Percentiles rank a stretch among this genome's conserved stretches.
Evolutionary conservation across 1,139 yeast genomes (phyloP).

Genomic region (Pneumocystis carinii): DNA sequence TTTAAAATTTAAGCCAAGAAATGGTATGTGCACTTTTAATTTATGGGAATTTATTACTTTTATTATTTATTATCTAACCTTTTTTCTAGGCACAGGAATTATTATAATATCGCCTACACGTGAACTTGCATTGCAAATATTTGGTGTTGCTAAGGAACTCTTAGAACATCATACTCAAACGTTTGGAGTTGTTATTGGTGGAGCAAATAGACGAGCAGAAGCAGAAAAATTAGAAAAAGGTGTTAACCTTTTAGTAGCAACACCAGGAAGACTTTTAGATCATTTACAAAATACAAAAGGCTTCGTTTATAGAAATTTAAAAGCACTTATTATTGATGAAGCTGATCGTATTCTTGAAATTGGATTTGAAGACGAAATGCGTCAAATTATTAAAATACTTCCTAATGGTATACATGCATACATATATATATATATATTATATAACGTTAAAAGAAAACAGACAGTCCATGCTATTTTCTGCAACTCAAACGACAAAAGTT

Average conservation of each 20-base stretch:
- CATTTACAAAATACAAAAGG: slow-evolving; percentile 93
- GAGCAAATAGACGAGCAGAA: slow-evolving; percentile 94
- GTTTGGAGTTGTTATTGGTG: slow-evolving; percentile 92
- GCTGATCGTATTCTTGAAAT: slow-evolving; percentile 82
- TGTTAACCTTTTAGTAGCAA: slow-evolving; percentile 82
- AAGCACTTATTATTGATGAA: slow-evolving; percentile 88
- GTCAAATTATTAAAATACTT: slow-evolving; percentile 80
- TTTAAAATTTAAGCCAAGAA: slow-evolving; percentile 77
- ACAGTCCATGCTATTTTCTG: slow-evolving; percentile 93
- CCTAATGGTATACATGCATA: slow-evolving; percentile 35
- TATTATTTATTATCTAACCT: neutral
- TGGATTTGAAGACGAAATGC: slow-evolving; percentile 98
- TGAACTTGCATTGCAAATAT: slow-evolving; percentile 88
- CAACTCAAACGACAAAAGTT: slow-evolving; percentile 96
- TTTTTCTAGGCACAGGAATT: slow-evolving; percentile 43
- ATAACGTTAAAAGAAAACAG: slow-evolving; percentile 42
- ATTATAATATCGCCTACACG: slow-evolving; percentile 78
- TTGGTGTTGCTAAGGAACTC: slow-evolving; percentile 89
- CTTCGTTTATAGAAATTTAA: slow-evolving; percentile 82
- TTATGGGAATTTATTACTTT: too few relatives aligned
- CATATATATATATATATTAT: neutral
- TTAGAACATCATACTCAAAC: slow-evolving; percentile 89
- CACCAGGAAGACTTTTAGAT: slow-evolving; percentile 93
- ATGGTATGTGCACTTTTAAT: slow-evolving; percentile 31
- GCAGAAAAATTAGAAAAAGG: slow-evolving; percentile 90